Percentiles rank a stretch among this genome's conserved stretches.
Conservation (phyloP, 2,329 filamentous ascomycete species). For the Cladosporium halotolerans region DNA sequence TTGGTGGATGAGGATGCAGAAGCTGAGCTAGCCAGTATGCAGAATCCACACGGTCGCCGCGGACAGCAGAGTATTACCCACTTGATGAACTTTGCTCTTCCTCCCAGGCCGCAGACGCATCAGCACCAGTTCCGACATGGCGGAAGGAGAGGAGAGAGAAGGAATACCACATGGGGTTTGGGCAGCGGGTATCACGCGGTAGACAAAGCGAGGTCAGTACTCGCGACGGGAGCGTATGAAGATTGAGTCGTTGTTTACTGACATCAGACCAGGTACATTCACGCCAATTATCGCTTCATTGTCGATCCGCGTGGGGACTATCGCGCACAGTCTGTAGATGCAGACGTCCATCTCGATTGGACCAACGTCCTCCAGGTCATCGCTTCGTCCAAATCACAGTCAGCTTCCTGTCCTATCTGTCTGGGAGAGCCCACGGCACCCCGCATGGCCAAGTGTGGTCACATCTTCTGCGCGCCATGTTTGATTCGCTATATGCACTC, state of each 20-base stretch:
- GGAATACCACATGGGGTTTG: constrained; percentile 73
- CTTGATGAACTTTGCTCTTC: constrained; percentile 82
- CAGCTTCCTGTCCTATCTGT: constrained; percentile 87
- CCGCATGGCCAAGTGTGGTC: constrained; percentile 93
- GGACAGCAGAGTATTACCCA: constrained; percentile 97
- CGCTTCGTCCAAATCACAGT: constrained; percentile 82
- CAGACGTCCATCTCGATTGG: constrained; percentile 89
- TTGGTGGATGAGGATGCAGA: constrained; percentile 79
- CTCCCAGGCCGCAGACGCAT: constrained; percentile 60
- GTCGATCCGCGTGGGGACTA: constrained; percentile 80
- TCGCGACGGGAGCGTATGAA: background rate
- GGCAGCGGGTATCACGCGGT: constrained; percentile 84
- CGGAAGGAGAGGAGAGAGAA: constrained; percentile 45
- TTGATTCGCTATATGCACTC: constrained; percentile 94
- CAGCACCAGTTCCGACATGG: constrained; percentile 41
- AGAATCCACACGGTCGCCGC: constrained; percentile 53
- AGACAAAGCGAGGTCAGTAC: constrained; percentile 73
- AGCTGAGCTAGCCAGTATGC: constrained; percentile 53
- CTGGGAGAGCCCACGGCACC: constrained; percentile 87
- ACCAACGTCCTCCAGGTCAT: constrained; percentile 83
- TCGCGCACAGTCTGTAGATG: constrained; percentile 70
- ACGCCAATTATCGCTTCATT: constrained; percentile 96
- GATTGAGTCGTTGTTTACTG: constrained; percentile 4
- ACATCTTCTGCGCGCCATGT: constrained; percentile 93
- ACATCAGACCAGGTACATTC: constrained; percentile 59